phyloP scores from a whole-genome alignment of 139 green algal genomes.

The Mesostigma viride region DNA sequence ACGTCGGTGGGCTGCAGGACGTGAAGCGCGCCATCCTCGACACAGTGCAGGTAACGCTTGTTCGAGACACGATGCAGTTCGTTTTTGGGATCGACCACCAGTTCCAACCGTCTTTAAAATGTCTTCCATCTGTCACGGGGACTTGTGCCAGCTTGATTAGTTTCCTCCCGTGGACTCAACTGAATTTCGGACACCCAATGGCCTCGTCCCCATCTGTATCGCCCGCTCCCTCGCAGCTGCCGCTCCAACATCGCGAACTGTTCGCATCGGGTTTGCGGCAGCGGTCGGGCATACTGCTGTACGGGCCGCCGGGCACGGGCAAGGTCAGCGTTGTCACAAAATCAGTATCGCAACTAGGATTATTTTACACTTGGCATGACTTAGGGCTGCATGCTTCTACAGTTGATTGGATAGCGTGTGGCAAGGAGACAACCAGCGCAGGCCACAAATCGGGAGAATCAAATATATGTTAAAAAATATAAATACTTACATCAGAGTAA shows the following conservation, averaged over 20 bases:
- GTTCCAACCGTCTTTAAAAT: no score
- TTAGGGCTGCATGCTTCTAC: no score
- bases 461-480: background rate
- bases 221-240: conserved; percentile 58
- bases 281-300: conserved; percentile 74
- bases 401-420: background rate
- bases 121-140: no score
- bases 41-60: conserved; percentile 37
- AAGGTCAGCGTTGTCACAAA: conserved; percentile 59
- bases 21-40: conserved; percentile 50
- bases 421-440: background rate
- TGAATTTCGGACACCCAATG: conserved; percentile 28
- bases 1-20: conserved; percentile 72
- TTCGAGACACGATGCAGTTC: background rate
- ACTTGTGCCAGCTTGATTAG: background rate
- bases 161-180: background rate
- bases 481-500: no score
- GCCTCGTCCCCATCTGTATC: no score
- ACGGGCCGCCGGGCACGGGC: conserved; percentile 52
- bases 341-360: no score
- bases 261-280: conserved; percentile 68
- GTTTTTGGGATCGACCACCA: no score
- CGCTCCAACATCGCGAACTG: conserved; percentile 66
- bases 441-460: no score
- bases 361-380: no score